A percentile compares a stretch with the other conserved stretches of the same genome.
phyloP scores from a whole-genome alignment of 1,284 basidiomycete species.

The Heliocybe sulcata region DNA sequence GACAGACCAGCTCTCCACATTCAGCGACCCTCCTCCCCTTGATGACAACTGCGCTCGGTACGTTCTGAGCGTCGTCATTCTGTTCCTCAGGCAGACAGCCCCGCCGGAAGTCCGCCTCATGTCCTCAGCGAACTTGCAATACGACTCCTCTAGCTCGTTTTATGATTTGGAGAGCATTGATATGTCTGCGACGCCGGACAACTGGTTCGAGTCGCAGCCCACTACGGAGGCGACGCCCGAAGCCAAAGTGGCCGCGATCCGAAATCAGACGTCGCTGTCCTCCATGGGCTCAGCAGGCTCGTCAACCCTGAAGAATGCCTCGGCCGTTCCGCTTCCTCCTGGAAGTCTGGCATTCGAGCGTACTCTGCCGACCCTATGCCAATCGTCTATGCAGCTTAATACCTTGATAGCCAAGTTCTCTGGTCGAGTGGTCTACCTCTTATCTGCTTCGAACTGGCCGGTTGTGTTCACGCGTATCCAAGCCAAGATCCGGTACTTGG shows the following conservation, averaged over 20 bases:
- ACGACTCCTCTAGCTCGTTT: conserved; percentile 48
- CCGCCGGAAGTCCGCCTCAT: conserved; percentile 50
- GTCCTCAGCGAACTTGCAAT: conserved; percentile 55
- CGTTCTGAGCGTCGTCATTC: conserved; percentile 74
- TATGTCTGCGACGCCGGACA: conserved; percentile 17
- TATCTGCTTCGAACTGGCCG: conserved; percentile 88
- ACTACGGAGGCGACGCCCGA: neutral
- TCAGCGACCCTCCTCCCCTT: conserved; percentile 69
- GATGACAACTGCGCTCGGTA: conserved; percentile 87
- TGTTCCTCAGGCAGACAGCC: conserved; percentile 73
- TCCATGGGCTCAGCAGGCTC: conserved; percentile 32
- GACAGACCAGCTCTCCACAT: conserved; percentile 33
- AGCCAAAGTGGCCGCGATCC: conserved; percentile 19
- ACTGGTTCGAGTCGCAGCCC: conserved; percentile 10
- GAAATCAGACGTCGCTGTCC: conserved; percentile 31
- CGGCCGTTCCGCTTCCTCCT: conserved; percentile 32
- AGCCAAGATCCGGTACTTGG: conserved; percentile 62
- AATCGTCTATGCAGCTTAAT: conserved; percentile 50
- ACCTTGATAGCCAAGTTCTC: conserved; percentile 60
- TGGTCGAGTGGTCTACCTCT: conserved; percentile 79
- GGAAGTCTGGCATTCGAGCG: conserved; percentile 52
- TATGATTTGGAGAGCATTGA: conserved; percentile 62
- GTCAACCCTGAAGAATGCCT: conserved; percentile 26
- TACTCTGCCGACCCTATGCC: conserved; percentile 57
- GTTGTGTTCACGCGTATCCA: conserved; percentile 73